Evolutionary conservation across 1,139 yeast species (phyloP).

Genomic region (Scheffersomyces quercinus): DNA sequence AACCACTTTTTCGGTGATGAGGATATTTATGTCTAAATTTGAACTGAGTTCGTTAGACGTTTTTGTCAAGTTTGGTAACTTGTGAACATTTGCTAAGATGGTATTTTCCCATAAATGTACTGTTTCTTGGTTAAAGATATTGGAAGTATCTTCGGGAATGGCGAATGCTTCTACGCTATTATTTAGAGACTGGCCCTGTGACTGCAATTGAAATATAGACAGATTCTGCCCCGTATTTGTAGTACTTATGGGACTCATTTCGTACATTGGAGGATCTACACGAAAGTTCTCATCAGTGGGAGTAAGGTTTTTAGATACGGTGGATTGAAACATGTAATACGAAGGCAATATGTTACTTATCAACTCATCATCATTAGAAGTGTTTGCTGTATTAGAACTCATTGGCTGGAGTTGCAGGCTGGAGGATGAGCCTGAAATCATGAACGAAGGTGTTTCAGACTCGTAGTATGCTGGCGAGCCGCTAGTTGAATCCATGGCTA

Average conservation of each 20-base stretch:
- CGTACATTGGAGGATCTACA: constrained; percentile 47
- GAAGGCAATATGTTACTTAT: constrained; percentile 47
- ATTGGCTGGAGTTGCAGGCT: no score
- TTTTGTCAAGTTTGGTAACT: constrained; percentile 35
- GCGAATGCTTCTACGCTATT: constrained; percentile 9
- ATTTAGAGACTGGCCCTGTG: background rate
- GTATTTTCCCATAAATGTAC: constrained; percentile 46
- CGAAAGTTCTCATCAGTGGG: constrained; percentile 43
- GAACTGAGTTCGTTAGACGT: constrained; percentile 26
- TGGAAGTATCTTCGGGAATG: constrained; percentile 6
- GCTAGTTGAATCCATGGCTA: no score
- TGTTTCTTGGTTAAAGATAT: constrained; percentile 25
- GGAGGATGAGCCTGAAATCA: no score
- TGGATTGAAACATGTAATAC: constrained; percentile 48
- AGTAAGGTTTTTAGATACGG: constrained; percentile 39
- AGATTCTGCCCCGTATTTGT: constrained; percentile 6
- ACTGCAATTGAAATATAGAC: constrained; percentile 2
- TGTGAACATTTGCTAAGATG: constrained; percentile 45
- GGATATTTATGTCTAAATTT: constrained; percentile 31
- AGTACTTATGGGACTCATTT: constrained; percentile 35
- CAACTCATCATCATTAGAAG: constrained; percentile 27
- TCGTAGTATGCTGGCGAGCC: no score
- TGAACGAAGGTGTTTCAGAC: no score
- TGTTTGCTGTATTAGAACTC: no score
- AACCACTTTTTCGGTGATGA: constrained; percentile 43